A percentile compares a stretch with the other conserved stretches of the same genome.
These are phyloP conservation scores for Ichthyophthirius multifiliis DNA, from an alignment of 169 alveolate genomes.

Conservation along the genomic window DNA sequence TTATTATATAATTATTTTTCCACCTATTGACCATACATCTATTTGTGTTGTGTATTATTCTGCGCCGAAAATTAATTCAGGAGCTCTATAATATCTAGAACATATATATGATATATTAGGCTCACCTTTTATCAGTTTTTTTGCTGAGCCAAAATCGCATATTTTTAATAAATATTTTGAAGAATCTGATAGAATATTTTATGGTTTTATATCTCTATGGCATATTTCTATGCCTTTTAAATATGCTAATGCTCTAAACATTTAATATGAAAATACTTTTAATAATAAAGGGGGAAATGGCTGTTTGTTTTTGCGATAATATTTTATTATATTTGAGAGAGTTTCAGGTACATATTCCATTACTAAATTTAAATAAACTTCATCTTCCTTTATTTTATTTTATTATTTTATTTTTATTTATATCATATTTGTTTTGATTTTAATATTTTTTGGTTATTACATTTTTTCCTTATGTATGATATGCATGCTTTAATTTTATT, in stretches of 20 bases:
- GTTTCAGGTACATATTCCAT: conserved; percentile 98
- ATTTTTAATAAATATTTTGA: conserved; percentile 89
- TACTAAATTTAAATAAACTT: conserved; percentile 92
- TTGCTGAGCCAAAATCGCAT: conserved; percentile 99
- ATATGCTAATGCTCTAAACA: conserved; percentile 95
- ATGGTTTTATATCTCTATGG: conserved; percentile 99
- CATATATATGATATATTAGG: conserved; percentile 95
- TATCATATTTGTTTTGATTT: too few species aligned
- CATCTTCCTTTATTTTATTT: conserved; percentile 48
- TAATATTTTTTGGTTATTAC: too few species aligned
- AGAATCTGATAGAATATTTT: conserved; percentile 95
- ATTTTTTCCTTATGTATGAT: too few species aligned
- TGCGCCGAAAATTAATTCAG: conserved; percentile 99
- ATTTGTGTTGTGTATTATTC: conserved; percentile 96
- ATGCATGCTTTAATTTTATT: conserved; percentile 74
- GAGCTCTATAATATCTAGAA: conserved; percentile 98
- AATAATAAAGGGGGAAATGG: conserved; percentile 90
- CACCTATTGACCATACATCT: conserved; percentile 97
- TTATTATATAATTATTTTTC: conserved; percentile 22
- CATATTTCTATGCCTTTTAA: conserved; percentile 94
- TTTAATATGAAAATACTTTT: conserved; percentile 93
- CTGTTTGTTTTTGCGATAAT: conserved; percentile 88
- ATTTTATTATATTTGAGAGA: conserved; percentile 89
- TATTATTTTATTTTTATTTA: too few species aligned
- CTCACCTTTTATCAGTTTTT: conserved; percentile 90